phyloP scores from a whole-genome alignment of 164 flowering plant genomes.

The Umbellularia californica region DNA sequence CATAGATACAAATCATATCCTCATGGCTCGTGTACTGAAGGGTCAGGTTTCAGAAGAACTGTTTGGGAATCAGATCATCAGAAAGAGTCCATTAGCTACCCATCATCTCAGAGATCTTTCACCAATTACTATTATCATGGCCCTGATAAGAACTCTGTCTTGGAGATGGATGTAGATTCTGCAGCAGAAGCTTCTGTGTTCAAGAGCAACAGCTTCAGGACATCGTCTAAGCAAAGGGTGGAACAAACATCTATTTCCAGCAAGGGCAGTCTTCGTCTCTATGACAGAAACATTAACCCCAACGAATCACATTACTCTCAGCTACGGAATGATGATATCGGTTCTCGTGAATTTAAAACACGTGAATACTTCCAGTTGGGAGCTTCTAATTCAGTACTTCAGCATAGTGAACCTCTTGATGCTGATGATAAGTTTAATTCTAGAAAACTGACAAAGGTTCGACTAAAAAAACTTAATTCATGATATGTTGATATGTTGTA shows the following conservation, averaged over 20 bases:
- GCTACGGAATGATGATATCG: conserved; percentile 20
- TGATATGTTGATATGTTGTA: background rate
- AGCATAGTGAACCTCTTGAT: conserved; percentile 19
- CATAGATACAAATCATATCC: background rate
- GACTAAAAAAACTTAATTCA: background rate
- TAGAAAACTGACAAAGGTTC: conserved; percentile 36
- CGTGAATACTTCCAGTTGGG: conserved; percentile 24
- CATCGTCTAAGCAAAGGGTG: background rate
- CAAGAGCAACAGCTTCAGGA: conserved; percentile 4
- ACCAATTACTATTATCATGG: background rate
- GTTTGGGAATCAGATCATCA: background rate
- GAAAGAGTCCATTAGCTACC: background rate
- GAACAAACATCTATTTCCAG: background rate
- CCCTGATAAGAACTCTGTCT: conserved; percentile 2
- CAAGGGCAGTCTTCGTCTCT: background rate
- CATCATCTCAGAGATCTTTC: background rate
- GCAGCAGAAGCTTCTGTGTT: background rate
- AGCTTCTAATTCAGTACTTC: conserved; percentile 23
- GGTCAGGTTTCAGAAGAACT: background rate
- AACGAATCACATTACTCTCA: conserved; percentile 19
- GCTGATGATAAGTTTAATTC: conserved; percentile 27
- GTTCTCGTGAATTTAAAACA: conserved; percentile 18
- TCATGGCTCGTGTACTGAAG: background rate
- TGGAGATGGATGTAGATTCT: conserved; percentile 9
- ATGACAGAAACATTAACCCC: conserved; percentile 1